A percentile compares a stretch with the other conserved stretches of the same genome.
phyloP scores from a whole-genome alignment of 2,329 filamentous ascomycete genomes.

The Ampelomyces quisqualis region DNA sequence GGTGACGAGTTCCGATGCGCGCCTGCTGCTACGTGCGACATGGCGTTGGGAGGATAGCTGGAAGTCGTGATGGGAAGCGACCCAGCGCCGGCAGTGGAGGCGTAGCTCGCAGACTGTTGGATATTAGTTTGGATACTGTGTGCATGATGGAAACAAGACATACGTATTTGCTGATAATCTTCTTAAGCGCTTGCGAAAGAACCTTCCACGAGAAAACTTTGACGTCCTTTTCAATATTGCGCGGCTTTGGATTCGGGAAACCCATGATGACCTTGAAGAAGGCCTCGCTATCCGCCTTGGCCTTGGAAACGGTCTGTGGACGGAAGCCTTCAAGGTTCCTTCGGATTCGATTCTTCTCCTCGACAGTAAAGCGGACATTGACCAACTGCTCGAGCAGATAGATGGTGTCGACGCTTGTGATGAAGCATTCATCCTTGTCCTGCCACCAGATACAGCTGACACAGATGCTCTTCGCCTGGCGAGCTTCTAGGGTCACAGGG shows the following conservation, averaged over 20 bases:
- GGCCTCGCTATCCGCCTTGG: constrained; percentile 86
- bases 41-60: constrained; percentile 44
- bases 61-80: constrained; percentile 44
- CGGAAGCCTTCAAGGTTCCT: constrained; percentile 94
- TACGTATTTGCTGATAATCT: constrained; percentile 97
- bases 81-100: constrained; percentile 60
- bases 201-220: constrained; percentile 99
- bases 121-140: constrained; percentile 40
- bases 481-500: constrained; percentile 74
- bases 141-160: constrained; percentile 40
- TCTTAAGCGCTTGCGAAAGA: constrained; percentile 81
- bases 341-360: constrained; percentile 97
- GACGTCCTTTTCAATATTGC: constrained; percentile 98
- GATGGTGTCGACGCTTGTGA: constrained; percentile 97
- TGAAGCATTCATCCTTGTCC: constrained; percentile 85
- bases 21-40: constrained; percentile 52
- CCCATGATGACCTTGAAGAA: constrained; percentile 99
- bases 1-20: constrained; percentile 52
- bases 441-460: constrained; percentile 98
- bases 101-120: constrained; percentile 65
- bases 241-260: constrained; percentile 89
- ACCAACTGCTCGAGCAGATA: constrained; percentile 90
- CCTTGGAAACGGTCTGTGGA: constrained; percentile 89
- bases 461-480: constrained; percentile 81
- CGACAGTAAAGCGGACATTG: constrained; percentile 82